Evolutionary conservation across 257 asterid species (phyloP).

Genomic region (Phtheirospermum japonicum): DNA sequence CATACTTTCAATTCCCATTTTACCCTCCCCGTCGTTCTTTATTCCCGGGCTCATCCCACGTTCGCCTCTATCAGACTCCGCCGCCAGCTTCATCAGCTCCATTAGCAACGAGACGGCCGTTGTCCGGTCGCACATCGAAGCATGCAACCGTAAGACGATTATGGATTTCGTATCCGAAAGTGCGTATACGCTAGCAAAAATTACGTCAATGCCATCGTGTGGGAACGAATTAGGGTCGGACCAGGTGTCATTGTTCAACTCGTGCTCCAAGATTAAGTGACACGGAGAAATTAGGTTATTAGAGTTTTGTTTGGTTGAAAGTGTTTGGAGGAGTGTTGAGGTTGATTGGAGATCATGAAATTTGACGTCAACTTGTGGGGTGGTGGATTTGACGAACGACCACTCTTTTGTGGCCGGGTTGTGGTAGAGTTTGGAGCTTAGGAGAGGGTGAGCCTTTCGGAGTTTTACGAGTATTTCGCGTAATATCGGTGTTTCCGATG

Average conservation of each 20-base stretch:
- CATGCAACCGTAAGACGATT: slow-evolving; percentile 48
- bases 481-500: slow-evolving; percentile 28
- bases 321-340: slow-evolving; percentile 25
- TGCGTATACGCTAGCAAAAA: slow-evolving; percentile 36
- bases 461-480: slow-evolving; percentile 36
- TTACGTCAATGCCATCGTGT: slow-evolving; percentile 39
- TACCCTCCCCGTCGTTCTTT: slow-evolving; percentile 42
- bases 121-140: slow-evolving; percentile 66
- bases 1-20: slow-evolving; percentile 49
- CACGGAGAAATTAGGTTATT: slow-evolving; percentile 28
- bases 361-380: slow-evolving; percentile 29
- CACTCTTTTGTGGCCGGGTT: slow-evolving; percentile 40
- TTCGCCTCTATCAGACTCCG: slow-evolving; percentile 12
- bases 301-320: background rate
- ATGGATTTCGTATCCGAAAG: slow-evolving; percentile 32
- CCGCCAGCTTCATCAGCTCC: slow-evolving; percentile 56
- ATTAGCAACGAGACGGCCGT: slow-evolving; percentile 60
- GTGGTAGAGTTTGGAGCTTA: slow-evolving; percentile 51
- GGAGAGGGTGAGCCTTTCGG: slow-evolving; percentile 49
- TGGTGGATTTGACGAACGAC: slow-evolving; percentile 36
- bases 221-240: slow-evolving; percentile 44
- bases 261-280: slow-evolving; percentile 53
- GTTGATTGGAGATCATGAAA: slow-evolving; percentile 35
- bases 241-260: slow-evolving; percentile 51
- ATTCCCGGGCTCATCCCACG: slow-evolving; percentile 13